Conservation (phyloP, 495 filamentous ascomycete genomes). For the Evernia prunastri region DNA sequence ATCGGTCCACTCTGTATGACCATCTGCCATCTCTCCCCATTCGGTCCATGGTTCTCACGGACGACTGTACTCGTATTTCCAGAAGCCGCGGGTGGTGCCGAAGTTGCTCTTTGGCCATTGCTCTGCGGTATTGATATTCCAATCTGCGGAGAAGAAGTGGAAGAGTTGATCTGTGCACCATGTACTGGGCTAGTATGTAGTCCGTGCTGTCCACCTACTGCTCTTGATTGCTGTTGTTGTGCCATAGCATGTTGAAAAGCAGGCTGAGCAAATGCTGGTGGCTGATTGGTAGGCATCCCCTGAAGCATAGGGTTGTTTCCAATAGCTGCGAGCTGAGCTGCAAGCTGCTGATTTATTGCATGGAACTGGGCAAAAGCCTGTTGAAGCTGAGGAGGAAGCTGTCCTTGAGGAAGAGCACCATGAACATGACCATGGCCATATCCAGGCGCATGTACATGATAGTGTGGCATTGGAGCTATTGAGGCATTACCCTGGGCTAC, state of each 20-base stretch:
- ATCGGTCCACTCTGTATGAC: constrained; percentile 17
- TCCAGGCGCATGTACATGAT: constrained; percentile 13
- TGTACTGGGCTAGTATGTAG: constrained; percentile 5
- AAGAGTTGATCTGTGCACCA: not conserved
- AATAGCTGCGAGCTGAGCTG: constrained; percentile 20
- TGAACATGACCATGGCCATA: constrained; percentile 12
- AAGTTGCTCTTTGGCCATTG: constrained; percentile 26
- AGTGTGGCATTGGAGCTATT: not conserved
- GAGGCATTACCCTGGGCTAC: constrained; percentile 5
- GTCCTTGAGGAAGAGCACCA: constrained; percentile 12
- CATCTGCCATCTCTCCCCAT: constrained; percentile 33
- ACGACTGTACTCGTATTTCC: constrained; percentile 34
- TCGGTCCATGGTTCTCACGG: constrained; percentile 33
- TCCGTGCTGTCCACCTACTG: constrained; percentile 17
- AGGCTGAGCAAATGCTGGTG: constrained; percentile 28
- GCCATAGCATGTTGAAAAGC: constrained; percentile 33
- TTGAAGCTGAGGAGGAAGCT: constrained; percentile 22
- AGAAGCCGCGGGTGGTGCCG: constrained; percentile 25
- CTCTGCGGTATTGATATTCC: constrained; percentile 17
- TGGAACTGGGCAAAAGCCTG: constrained; percentile 21
- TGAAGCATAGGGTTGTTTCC: constrained; percentile 15
- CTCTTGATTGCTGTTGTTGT: constrained; percentile 40
- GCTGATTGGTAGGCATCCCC: constrained; percentile 16
- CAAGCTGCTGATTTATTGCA: constrained; percentile 22
- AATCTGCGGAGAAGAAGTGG: constrained; percentile 1